Conservation (phyloP, 306 rosid species). For the Rosa persica region DNA sequence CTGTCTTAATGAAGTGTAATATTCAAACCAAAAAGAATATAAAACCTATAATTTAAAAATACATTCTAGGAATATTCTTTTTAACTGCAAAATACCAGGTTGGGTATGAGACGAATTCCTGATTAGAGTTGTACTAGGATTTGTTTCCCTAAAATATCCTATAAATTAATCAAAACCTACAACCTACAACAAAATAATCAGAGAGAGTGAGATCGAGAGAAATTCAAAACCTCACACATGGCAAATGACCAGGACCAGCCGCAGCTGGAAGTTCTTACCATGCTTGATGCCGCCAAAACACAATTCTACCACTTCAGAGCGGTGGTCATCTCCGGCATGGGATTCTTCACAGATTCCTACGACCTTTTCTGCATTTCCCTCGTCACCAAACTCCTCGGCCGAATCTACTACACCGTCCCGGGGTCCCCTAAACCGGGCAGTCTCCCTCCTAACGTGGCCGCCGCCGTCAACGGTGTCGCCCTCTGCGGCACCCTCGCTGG, state of each 20-base stretch:
- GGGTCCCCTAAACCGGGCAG: slow-evolving; percentile 37
- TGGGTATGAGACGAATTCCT: neutral
- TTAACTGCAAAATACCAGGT: too few species aligned
- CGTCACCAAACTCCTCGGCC: slow-evolving; percentile 55
- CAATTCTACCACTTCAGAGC: slow-evolving; percentile 43
- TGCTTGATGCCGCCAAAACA: slow-evolving; percentile 39
- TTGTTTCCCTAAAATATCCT: neutral
- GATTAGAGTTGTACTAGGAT: neutral
- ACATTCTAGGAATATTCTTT: slow-evolving; percentile 1
- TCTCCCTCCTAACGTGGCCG: slow-evolving; percentile 40
- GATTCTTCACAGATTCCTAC: slow-evolving; percentile 50
- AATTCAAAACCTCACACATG: slow-evolving; percentile 8
- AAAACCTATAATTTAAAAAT: too few species aligned
- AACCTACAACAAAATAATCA: neutral
- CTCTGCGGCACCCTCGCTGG: slow-evolving; percentile 42
- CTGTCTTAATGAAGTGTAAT: too few species aligned
- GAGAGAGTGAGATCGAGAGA: neutral
- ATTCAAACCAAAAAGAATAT: too few species aligned
- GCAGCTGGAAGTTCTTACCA: slow-evolving; percentile 13
- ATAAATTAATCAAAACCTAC: neutral
- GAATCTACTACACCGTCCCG: slow-evolving; percentile 32
- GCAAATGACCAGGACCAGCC: slow-evolving; percentile 13
- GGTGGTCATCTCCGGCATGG: slow-evolving; percentile 43
- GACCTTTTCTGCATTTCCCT: slow-evolving; percentile 49
- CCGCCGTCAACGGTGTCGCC: slow-evolving; percentile 48